Evolutionary conservation across 1,139 yeast species (phyloP), one percentile per base, ranked within the genome.

Genomic region (Taiozyma onychis): DNA sequence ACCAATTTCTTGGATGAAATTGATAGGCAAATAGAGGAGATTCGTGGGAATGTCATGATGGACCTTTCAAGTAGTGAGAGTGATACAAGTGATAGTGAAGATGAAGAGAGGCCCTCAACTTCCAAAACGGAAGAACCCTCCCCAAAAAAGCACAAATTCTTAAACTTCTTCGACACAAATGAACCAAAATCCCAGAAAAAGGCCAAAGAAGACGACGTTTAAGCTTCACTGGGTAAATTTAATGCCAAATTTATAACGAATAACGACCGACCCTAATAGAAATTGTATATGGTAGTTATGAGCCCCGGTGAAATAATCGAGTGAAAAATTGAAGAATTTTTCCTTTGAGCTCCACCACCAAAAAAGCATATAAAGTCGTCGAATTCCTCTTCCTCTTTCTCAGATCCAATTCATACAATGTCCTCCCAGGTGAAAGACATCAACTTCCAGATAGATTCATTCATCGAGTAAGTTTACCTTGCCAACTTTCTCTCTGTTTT

Each of bases 1-100:
- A 62, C 66, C 8, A 60, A 65, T 46, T 67, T 60, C 46, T 52
- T 73, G 22, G 73, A 72, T 5, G 69, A 66, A 18, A 53, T 68
- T 13, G 76, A 75, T 45, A 55, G 51, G 30, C 61, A 62, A n/a
- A 46, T 63, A 48, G 62, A 61, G 18, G 67, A 63, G 18, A 60
- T 68, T 11, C 52, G 61, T 26, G 51, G 51, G 5, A 27, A 35
- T 18, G 49, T 56, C 34, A 43, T 45, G 14, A 11, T 44, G 6
- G 48, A 48, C 13, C 16, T 22, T 2, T 28, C 43, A 37, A 27
- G 34, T 16, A 22, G 52, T 26, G 41, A 18, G 14, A n/a, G 18
- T 13, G 18, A 9, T 6, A 41, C 39, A 28, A 46, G 55, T 35
- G 59, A 54, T 16, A 45, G 44, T 26, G 49, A 49, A 7, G 49